Evolutionary conservation across 495 filamentous ascomycete genomes (phyloP), one percentile per base, ranked within the genome.

Genomic region (Polyplosphaeria fusca): DNA sequence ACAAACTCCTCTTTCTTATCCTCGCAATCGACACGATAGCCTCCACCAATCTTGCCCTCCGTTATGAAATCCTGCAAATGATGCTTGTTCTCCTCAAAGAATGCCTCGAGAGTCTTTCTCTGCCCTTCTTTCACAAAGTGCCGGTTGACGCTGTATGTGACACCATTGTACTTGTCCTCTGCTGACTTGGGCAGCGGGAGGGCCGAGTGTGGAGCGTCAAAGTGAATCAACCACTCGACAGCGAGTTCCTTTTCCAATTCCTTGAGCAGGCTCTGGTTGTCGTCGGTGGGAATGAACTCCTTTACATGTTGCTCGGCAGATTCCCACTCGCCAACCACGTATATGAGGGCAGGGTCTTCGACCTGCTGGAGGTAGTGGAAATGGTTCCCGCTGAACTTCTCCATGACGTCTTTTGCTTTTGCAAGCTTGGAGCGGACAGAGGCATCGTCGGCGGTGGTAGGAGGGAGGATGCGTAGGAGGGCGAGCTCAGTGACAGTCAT

Each of bases 11-110:
- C 76, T 16, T 70, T 65, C 3, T 61, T 67, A 1, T 63, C 58
- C 4, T 64, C 63, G 28, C 71, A 73, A 60, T 80, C 79, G 25
- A 78, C 70, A 28, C 77, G 69, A 74, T 78, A 81, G 0, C 79
- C 77, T 3, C 67, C 72, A 28, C 64, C 67, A 39, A 79, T 67
- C 4, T 55, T 46, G 23, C 61, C 58, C 3, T 74, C 74, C 3
- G 70, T 65, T 4, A 73, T 67, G 60, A 75, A 76, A 9, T 66
- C 68, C 49, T 73, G 70, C 49, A 63, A 12, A 20, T 25, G 12
- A 3, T 46, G 14, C 26, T 45, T 49, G 38, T 53, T 42, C 7
- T 16, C 41, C 14, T 54, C 26, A 18, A 58, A 53, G 4, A 35
- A 28, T 5, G 40, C 42, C 32, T 69, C 65, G 51, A 82, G 79